Evolutionary conservation across 148 eudicot genomes (phyloP).

Genomic region (Silene latifolia): DNA sequence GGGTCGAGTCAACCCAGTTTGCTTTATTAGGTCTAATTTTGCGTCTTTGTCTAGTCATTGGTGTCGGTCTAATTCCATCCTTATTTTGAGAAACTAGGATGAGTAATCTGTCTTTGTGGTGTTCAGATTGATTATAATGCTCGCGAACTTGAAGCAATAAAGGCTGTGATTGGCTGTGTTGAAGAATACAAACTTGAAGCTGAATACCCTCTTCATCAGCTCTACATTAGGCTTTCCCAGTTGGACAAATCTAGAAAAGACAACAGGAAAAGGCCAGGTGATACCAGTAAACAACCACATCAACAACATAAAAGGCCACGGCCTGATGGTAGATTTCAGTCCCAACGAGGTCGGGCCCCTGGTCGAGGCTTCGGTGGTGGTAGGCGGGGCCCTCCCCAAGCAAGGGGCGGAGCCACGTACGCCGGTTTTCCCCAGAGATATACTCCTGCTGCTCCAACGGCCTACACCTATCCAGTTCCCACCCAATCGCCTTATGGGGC

Average conservation of each 20-base stretch:
- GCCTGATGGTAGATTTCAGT: constrained; percentile 30
- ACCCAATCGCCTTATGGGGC: constrained; percentile 36
- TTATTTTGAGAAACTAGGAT: background rate
- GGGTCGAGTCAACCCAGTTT: too few relatives aligned
- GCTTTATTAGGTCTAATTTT: too few relatives aligned
- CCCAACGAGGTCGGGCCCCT: constrained; percentile 15
- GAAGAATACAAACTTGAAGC: constrained; percentile 46
- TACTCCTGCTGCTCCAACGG: constrained; percentile 23
- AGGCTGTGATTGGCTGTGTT: constrained; percentile 38
- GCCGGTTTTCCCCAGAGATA: constrained; percentile 27
- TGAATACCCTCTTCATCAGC: constrained; percentile 57
- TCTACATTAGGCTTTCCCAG: constrained; percentile 45
- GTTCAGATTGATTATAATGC: constrained; percentile 42
- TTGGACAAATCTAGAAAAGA: constrained; percentile 41
- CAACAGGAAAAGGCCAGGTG: constrained; percentile 36
- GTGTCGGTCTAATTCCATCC: too few relatives aligned
- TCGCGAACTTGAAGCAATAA: constrained; percentile 52
- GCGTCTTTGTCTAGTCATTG: too few relatives aligned
- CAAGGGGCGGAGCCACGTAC: constrained; percentile 16
- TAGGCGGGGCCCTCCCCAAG: constrained; percentile 24
- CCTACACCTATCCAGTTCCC: constrained; percentile 34
- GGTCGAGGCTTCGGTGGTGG: constrained; percentile 15
- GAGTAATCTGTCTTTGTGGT: background rate
- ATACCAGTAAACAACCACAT: constrained; percentile 21
- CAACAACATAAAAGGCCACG: constrained; percentile 34